Base-by-base conservation (phyloP, 2,329 filamentous ascomycete species). In the Exophiala xenobiotica region DNA sequence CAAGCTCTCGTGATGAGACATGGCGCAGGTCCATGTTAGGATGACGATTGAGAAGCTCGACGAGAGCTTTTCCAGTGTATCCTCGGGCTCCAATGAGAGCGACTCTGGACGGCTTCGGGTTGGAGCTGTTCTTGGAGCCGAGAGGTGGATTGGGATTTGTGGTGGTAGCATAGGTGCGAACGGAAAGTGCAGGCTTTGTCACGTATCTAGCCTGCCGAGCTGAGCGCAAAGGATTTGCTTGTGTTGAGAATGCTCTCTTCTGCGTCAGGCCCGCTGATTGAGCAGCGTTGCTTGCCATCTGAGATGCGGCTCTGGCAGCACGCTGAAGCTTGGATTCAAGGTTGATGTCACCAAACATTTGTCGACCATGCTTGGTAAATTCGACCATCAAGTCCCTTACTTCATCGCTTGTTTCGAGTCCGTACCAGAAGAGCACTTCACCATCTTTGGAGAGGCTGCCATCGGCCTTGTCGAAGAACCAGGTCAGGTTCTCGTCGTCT, bases 401-500 rank as follows among this genome's bases (percentile, higher is more conserved):
- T 68, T 95, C 88, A 45, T 89, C 84, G 24, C 86, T 83, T 48
- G 84, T 85, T 60, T 93, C 87, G 52, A 93, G 83, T 46, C 91
- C 91, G 69, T 95, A 96, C 88, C 92, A 97, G 78, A 97, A 97
- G 65, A 97, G 85, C 31, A 96, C 89, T 65, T 91, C 89, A 52
- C 90, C 90, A 61, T 89, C 84, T 49, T 85, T 83, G 57, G 87
- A 89, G 63, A 96, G 81, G 70, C 89, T 96, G 50, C 93, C 92
- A 62, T 96, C 90, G 7, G 92, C 87, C 78, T 96, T 96, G 72
- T 96, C 91, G 62, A 95, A 95, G 78, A 97, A 96, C 93, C 92
- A 97, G 8, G 90, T 91, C 63, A 97, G 77, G 69, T 97, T 96
- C 79, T 97, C 92, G 64, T 97, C 91, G 61, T 95, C 87, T 65